phyloP scores from a whole-genome alignment of 2,329 filamentous ascomycete species.

The Tolypocladium amazonense region DNA sequence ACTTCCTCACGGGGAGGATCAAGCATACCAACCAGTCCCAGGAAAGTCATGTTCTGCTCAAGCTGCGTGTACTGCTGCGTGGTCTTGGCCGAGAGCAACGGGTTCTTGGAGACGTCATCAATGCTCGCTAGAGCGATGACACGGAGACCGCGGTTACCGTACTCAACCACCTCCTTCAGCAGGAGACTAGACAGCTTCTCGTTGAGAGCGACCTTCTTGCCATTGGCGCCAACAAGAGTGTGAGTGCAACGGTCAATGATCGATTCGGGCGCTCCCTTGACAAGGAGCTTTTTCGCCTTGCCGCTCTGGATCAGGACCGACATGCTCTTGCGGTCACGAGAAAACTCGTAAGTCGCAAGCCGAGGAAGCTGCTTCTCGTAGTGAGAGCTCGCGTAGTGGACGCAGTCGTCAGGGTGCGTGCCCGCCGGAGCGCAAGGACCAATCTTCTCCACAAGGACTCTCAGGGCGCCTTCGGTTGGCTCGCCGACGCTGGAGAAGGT shows the following conservation, averaged over 20 bases:
- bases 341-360: constrained; percentile 90
- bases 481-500: constrained; percentile 80
- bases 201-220: constrained; percentile 64
- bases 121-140: constrained; percentile 87
- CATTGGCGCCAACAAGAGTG: constrained; percentile 65
- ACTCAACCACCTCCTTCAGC: constrained; percentile 71
- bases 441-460: constrained; percentile 87
- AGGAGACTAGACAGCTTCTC: constrained; percentile 60
- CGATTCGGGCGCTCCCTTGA: constrained; percentile 94
- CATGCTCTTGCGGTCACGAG: constrained; percentile 97
- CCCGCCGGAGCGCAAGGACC: constrained; percentile 61
- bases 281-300: constrained; percentile 67
- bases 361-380: constrained; percentile 70
- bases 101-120: constrained; percentile 61
- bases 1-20: constrained; percentile 94
- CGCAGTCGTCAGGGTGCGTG: constrained; percentile 46
- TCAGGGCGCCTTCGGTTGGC: constrained; percentile 86
- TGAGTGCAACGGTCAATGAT: constrained; percentile 88
- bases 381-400: constrained; percentile 73
- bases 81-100: constrained; percentile 67
- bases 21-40: constrained; percentile 92
- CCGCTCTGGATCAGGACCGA: constrained; percentile 76
- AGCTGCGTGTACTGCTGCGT: constrained; percentile 75
- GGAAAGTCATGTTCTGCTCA: constrained; percentile 87
- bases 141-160: constrained; percentile 85